phyloP scores from a whole-genome alignment of 208 protist species.

The Leishmania arabica region DNA sequence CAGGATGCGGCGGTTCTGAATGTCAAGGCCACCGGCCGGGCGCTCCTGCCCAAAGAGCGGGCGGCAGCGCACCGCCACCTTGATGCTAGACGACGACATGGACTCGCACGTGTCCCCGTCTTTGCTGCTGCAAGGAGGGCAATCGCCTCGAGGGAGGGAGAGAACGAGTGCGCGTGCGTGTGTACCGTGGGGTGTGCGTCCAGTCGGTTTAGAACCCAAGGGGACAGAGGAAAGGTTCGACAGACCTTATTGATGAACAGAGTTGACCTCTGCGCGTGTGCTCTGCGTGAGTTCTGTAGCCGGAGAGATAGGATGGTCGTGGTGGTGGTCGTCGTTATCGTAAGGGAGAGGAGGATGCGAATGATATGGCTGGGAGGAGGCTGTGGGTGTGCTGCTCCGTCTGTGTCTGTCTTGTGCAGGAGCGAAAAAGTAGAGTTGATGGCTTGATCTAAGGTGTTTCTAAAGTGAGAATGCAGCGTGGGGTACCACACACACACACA shows the following conservation, averaged over 20 bases:
- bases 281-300: neutral
- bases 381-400: neutral
- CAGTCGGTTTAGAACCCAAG: neutral
- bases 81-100: constrained; percentile 71
- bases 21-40: constrained; percentile 70
- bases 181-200: neutral
- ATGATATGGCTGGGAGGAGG: neutral
- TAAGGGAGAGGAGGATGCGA: neutral
- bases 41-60: constrained; percentile 83
- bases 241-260: neutral
- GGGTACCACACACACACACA: neutral
- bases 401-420: constrained; percentile 5
- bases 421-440: neutral
- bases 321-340: neutral
- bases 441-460: neutral
- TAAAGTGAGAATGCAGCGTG: neutral
- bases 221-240: too few species aligned
- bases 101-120: neutral
- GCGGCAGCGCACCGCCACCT: constrained; percentile 84
- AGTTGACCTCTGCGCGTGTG: neutral
- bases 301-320: neutral
- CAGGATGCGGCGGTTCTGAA: constrained; percentile 82
- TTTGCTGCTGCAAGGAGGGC: neutral
- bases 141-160: neutral
- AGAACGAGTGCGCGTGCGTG: neutral